Conservation (phyloP, 1,139 yeast genomes). For the Yamadazyma buinensis region DNA sequence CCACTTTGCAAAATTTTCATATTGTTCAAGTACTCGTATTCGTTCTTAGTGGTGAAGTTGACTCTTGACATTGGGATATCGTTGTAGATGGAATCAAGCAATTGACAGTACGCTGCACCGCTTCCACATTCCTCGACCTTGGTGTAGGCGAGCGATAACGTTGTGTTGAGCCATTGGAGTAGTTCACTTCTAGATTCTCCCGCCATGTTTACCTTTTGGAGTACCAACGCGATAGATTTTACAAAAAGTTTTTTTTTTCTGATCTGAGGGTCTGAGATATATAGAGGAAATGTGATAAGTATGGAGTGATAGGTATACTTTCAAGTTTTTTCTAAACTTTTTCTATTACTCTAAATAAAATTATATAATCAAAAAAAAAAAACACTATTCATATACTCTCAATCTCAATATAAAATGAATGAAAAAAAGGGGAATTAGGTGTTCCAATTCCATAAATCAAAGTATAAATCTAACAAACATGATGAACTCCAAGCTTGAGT, state of each 20-base stretch:
- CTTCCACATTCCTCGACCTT: constrained; percentile 93
- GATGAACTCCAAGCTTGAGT: constrained; percentile 97
- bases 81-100: constrained; percentile 78
- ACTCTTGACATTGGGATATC: constrained; percentile 80
- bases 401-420: neutral
- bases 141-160: constrained; percentile 59
- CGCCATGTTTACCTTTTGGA: constrained; percentile 7
- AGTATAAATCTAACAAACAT: constrained; percentile 75
- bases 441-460: constrained; percentile 46
- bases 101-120: constrained; percentile 93
- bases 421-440: neutral
- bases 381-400: neutral
- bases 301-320: no score
- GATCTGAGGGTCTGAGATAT: no score
- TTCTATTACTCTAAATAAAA: no score
- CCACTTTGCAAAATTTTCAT: constrained; percentile 81
- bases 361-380: no score
- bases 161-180: constrained; percentile 77
- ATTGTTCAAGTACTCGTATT: constrained; percentile 76
- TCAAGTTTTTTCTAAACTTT: no score
- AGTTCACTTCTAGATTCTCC: constrained; percentile 83
- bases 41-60: constrained; percentile 59
- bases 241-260: no score
- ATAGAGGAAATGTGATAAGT: no score
- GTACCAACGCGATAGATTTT: neutral